phyloP scores from a whole-genome alignment of 2,329 filamentous ascomycete species.

The Trichoderma sp. region DNA sequence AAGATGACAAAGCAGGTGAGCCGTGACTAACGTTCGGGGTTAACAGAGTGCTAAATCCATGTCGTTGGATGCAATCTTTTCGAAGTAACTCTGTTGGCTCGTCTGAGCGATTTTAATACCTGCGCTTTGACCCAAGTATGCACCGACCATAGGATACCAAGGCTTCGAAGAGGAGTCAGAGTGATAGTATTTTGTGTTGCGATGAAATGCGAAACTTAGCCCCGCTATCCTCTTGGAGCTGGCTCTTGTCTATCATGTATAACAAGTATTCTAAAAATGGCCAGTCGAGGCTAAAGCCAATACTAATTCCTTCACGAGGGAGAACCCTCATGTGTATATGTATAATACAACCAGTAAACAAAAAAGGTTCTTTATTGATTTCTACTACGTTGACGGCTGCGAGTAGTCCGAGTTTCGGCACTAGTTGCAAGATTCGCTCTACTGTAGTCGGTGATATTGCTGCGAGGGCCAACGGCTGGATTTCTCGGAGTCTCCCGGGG shows the following conservation, averaged over 20 bases:
- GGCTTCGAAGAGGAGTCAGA: not conserved
- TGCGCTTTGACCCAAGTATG: not conserved
- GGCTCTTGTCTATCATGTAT: too few species aligned
- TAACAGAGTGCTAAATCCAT: not conserved
- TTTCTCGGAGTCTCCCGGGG: too few species aligned
- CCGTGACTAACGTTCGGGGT: not conserved
- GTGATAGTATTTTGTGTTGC: not conserved
- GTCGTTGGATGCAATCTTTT: not conserved
- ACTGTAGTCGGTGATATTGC: too few species aligned
- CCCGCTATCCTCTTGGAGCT: not conserved
- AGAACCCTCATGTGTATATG: too few species aligned
- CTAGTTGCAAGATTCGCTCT: too few species aligned
- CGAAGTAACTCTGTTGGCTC: not conserved
- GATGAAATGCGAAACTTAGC: not conserved
- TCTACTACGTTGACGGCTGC: too few species aligned
- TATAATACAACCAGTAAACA: too few species aligned
- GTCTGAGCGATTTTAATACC: not conserved
- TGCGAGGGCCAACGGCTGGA: not conserved
- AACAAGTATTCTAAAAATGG: not conserved
- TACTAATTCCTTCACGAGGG: too few species aligned
- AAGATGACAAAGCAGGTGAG: not conserved
- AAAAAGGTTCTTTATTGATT: too few species aligned
- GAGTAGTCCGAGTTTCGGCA: too few species aligned
- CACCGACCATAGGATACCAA: not conserved
- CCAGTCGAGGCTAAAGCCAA: too few species aligned